Evolutionary conservation across 495 filamentous ascomycete species (phyloP), one percentile per base, ranked within the genome.

Genomic region (Hypoxylon lenormandii): DNA sequence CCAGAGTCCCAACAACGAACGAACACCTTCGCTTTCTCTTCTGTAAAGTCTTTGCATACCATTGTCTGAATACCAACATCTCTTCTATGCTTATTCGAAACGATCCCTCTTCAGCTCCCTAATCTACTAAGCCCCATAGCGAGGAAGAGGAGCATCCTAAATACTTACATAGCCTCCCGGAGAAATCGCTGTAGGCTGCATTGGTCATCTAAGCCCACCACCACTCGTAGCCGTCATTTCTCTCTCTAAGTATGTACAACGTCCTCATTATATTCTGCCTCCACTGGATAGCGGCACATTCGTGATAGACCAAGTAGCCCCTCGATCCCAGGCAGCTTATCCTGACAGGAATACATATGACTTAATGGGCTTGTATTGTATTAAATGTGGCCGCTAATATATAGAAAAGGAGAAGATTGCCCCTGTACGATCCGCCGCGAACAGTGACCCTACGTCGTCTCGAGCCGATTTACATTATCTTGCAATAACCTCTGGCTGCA

Each of bases 201-300:
- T 72, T 72, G 69, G 69, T 69, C 64, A 72, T 69, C 69, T 48
- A 64, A 55, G 16, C 42, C 58, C 53, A 49, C 56, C 51, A 60
- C n/a, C n/a, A n/a, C 30, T 49, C 40, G 36, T 28, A 63, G 22
- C 48, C 54, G 23, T 38, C 50, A 58, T 67, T 54, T 49, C 30
- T 67, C 57, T 49, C 30, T 67, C 57, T 71, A 67, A 33, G 69
- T 72, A 37, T 43, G 33, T 22, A 59, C 38, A 18, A 55, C 21
- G 18, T 22, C 23, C 30, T 54, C 51, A 26, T 21, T 18, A 36
- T 53, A 16, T 48, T 56, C 55, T 62, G 38, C 47, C 16, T 30
- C 45, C 45, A 23, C 10, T 54, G 10, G 50, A 42, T 7, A 37
- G 22, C 40, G 33, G 30, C 49, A 57, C 18, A 40, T 56, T 37